Percentiles rank a stretch among this genome's conserved stretches.
Evolutionary conservation across 371 early-diverging fungal species (phyloP).

Genomic region (Haplosporangium sp.): DNA sequence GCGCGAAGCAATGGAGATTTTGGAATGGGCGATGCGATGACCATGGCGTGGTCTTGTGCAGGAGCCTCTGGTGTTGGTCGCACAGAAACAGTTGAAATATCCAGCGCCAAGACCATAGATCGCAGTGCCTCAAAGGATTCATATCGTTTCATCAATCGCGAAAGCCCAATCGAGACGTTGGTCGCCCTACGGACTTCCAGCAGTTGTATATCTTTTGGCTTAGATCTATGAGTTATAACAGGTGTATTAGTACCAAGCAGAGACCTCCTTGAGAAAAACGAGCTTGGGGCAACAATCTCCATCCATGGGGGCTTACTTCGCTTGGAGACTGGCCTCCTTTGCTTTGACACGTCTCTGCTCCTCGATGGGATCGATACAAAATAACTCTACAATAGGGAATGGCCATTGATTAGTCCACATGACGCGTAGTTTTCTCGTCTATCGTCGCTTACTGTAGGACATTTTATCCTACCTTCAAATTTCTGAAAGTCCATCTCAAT

Average conservation of each 20-base stretch:
- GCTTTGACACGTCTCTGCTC: constrained; percentile 43
- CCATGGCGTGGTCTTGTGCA: neutral
- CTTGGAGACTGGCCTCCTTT: constrained; percentile 28
- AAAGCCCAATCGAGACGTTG: constrained; percentile 48
- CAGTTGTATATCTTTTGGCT: constrained; percentile 33
- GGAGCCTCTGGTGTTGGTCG: no score
- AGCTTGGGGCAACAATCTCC: neutral
- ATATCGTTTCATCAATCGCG: constrained; percentile 40
- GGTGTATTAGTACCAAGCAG: neutral
- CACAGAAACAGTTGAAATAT: constrained; percentile 3
- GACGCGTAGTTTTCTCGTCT: no score
- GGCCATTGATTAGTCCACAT: neutral
- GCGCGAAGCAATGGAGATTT: neutral
- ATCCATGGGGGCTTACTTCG: constrained; percentile 18
- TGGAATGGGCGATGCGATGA: neutral
- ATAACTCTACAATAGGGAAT: constrained; percentile 30
- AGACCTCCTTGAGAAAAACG: neutral
- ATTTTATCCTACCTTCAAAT: constrained; percentile 41
- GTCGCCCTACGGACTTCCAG: constrained; percentile 41
- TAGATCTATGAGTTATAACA: constrained; percentile 16
- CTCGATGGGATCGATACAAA: constrained; percentile 47
- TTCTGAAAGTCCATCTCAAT: constrained; percentile 51
- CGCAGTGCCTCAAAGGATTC: constrained; percentile 42
- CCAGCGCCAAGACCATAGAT: constrained; percentile 30
- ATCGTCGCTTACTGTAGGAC: no score